Base-by-base conservation (phyloP, 2,329 filamentous ascomycete species). In the Parafenestella ontariensis region DNA sequence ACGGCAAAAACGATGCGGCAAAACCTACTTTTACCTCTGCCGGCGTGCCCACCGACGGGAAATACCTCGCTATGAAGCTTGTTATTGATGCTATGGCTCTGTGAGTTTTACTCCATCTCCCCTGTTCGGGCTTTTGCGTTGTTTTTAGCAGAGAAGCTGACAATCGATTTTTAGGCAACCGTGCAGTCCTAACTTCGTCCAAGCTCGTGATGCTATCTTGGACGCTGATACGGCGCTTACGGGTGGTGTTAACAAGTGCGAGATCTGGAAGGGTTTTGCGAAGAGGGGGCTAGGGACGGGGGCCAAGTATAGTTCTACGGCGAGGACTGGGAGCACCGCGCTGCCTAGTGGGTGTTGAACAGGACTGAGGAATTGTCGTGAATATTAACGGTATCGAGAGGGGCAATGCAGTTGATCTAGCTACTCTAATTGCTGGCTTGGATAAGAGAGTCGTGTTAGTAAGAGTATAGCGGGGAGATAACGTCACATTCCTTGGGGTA, bases 251-350 rank as follows among this genome's bases (percentile, higher is more conserved):
- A 84, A 85, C 66, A 50, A 59, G 26, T 84, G 82, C 46, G 75
- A 76, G 55, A 69, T 85, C 50, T 85, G 82, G 82, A 80, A 58
- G 15, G 82, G 61, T 0, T 84, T 85, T 61, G 81, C 82, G 3
- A 84, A 84, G 76, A 73, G 82, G 42, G 82, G 82, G 9, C 65
- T 85, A 3, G 82, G 82, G 11, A 36, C 42, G 11, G 48, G 36
- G 13, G 63, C 61, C 0, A 39, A 28, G 39, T 62, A 57, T 31
- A 31, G 28, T 31, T 9, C 28, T 31, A 31, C 28, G 3, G 13
- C 28, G 28, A 31, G 28, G 28, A 31, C 28, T 31, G 28, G 28
- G 3, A 31, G 28, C 28, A 31, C 28, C 9, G 28, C 28, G 11
- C 28, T 31, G 28, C 28, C 28, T 13, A 31, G 28, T 31, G 28